Percentiles rank a stretch among this genome's conserved stretches.
phyloP scores from a whole-genome alignment of 2,329 filamentous ascomycete genomes.

The Capronia americana region DNA sequence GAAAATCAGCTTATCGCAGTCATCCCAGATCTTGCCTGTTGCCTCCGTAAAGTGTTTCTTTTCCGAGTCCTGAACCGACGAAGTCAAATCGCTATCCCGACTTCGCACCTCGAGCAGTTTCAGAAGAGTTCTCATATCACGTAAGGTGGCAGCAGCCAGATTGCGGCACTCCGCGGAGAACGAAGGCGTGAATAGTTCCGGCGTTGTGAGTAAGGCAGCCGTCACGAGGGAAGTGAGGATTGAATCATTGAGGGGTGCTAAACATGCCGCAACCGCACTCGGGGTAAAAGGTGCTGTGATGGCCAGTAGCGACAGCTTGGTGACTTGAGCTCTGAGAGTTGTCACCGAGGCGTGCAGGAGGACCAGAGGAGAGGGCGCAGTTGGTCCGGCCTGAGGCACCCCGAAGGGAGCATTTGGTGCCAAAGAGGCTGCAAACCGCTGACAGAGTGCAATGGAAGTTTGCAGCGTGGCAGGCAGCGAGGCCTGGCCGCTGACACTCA shows the following conservation, averaged over 20 bases:
- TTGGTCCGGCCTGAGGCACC: slow-evolving; percentile 18
- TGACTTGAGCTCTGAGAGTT: slow-evolving; percentile 80
- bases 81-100: slow-evolving; percentile 18
- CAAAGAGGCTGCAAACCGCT: slow-evolving; percentile 33
- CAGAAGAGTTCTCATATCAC: slow-evolving; percentile 68
- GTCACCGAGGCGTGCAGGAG: slow-evolving; percentile 74
- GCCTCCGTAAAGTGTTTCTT: slow-evolving; percentile 65
- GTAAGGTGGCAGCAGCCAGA: slow-evolving; percentile 65
- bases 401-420: slow-evolving; percentile 26
- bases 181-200: slow-evolving; percentile 66
- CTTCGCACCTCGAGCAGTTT: slow-evolving; percentile 62
- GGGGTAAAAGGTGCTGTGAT: slow-evolving; percentile 88
- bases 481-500: neutral
- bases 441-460: slow-evolving; percentile 32
- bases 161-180: slow-evolving; percentile 69
- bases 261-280: slow-evolving; percentile 71
- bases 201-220: slow-evolving; percentile 69
- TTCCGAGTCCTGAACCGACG: slow-evolving; percentile 42
- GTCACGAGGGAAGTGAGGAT: slow-evolving; percentile 78
- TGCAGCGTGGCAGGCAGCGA: slow-evolving; percentile 33
- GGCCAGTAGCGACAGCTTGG: slow-evolving; percentile 84
- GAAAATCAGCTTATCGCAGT: slow-evolving; percentile 74
- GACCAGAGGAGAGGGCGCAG: slow-evolving; percentile 58
- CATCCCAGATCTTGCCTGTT: slow-evolving; percentile 82
- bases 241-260: slow-evolving; percentile 73